Percentiles rank a stretch among this genome's conserved stretches.
phyloP scores from a whole-genome alignment of 2,329 filamentous ascomycete genomes.

The Diaporthe sp. region DNA sequence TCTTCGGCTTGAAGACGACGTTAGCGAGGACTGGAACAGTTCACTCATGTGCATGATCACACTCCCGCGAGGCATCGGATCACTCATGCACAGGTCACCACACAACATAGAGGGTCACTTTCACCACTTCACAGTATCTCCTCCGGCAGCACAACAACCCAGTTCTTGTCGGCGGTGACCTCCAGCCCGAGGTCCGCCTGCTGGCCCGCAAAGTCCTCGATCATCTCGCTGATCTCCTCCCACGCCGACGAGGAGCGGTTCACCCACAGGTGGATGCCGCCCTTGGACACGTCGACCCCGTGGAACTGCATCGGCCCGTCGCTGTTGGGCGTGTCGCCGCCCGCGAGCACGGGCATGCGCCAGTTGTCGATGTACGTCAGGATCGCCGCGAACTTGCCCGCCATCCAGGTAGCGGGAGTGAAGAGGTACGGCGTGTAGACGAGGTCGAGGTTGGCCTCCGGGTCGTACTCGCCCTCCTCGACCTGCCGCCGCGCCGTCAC shows the following conservation, averaged over 20 bases:
- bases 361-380: conserved; percentile 59
- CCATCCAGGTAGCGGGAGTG: conserved; percentile 60
- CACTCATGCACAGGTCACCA: neutral
- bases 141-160: conserved; percentile 57
- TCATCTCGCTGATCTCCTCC: conserved; percentile 55
- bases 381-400: conserved; percentile 60
- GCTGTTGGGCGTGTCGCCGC: conserved; percentile 59
- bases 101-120: neutral
- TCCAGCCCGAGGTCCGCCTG: conserved; percentile 53
- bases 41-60: conserved; percentile 1
- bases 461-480: conserved; percentile 52
- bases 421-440: conserved; percentile 58
- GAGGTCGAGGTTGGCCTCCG: conserved; percentile 55
- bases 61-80: neutral
- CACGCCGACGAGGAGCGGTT: conserved; percentile 55
- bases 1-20: too few species aligned
- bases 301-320: conserved; percentile 62
- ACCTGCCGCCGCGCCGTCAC: conserved; percentile 58
- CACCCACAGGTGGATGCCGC: conserved; percentile 59
- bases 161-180: conserved; percentile 61
- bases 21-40: too few species aligned
- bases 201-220: conserved; percentile 50
- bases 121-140: conserved; percentile 52
- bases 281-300: conserved; percentile 57
- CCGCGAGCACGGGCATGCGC: conserved; percentile 58